Conservation (phyloP, 805 yeast genomes). For the Hanseniaspora lindneri region DNA sequence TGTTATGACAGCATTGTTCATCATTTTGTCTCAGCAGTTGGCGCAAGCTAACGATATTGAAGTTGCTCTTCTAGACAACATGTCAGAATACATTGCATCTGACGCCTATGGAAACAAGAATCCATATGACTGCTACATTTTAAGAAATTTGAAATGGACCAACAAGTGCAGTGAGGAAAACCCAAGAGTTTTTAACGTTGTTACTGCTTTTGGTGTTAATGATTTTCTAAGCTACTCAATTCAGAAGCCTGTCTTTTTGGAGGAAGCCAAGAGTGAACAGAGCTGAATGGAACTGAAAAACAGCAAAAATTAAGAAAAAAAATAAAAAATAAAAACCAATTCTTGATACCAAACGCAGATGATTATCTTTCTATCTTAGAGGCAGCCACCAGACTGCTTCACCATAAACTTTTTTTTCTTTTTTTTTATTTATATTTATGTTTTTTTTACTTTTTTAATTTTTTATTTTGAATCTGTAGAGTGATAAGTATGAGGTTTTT, state of each 20-base stretch:
- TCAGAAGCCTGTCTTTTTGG: constrained; percentile 1
- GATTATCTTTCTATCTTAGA: no score
- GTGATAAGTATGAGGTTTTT: no score
- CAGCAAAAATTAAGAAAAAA: neutral
- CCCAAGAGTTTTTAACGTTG: constrained; percentile 2
- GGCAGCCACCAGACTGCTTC: no score
- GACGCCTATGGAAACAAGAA: constrained; percentile 10
- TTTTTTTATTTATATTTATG: no score
- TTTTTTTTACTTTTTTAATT: no score
- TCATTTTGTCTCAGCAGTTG: constrained; percentile 18
- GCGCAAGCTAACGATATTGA: constrained; percentile 9
- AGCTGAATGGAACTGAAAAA: neutral
- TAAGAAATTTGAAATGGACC: constrained; percentile 9
- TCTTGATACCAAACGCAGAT: no score
- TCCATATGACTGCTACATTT: constrained; percentile 13
- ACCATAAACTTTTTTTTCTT: no score
- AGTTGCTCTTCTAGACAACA: constrained; percentile 4
- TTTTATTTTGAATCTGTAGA: no score
- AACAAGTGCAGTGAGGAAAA: constrained; percentile 3
- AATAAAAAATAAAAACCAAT: no score
- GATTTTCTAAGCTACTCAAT: constrained; percentile 14
- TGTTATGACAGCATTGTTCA: constrained; percentile 27
- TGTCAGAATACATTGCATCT: constrained; percentile 10
- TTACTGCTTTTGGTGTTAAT: constrained; percentile 4
- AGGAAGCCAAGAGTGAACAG: neutral